A percentile compares a stretch with the other conserved stretches of the same genome.
Evolutionary conservation across 495 filamentous ascomycete species (phyloP).

Genomic region (Aspergillus baeticus): DNA sequence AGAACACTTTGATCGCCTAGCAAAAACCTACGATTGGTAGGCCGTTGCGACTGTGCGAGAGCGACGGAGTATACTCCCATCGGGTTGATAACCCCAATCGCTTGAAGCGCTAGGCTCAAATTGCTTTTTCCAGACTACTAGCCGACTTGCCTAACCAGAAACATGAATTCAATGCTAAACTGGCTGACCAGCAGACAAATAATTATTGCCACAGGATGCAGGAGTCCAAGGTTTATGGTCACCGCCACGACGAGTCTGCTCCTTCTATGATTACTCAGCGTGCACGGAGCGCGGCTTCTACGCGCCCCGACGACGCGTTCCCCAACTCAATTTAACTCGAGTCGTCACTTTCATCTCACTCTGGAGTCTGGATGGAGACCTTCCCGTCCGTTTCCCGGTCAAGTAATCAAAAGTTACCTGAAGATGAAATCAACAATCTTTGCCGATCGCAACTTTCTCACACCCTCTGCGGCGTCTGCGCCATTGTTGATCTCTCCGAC

Average conservation of each 20-base stretch:
- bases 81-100: background rate
- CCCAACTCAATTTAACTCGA: background rate
- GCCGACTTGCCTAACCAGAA: no score
- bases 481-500: background rate
- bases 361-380: background rate
- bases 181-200: no score
- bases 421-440: background rate
- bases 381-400: background rate
- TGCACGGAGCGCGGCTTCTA: background rate
- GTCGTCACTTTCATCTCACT: constrained; percentile 7
- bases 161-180: no score
- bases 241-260: background rate
- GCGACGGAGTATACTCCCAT: constrained; percentile 8
- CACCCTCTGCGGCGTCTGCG: background rate
- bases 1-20: background rate
- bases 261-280: background rate
- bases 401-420: background rate
- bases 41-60: background rate
- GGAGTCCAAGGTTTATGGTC: background rate
- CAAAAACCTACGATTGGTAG: background rate
- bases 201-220: no score
- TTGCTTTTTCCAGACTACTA: background rate
- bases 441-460: constrained; percentile 4
- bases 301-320: background rate
- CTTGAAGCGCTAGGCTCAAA: background rate